These are phyloP conservation scores for Clarkia xantiana DNA, from an alignment of 345 rosid genomes.

Conservation along the genomic window DNA sequence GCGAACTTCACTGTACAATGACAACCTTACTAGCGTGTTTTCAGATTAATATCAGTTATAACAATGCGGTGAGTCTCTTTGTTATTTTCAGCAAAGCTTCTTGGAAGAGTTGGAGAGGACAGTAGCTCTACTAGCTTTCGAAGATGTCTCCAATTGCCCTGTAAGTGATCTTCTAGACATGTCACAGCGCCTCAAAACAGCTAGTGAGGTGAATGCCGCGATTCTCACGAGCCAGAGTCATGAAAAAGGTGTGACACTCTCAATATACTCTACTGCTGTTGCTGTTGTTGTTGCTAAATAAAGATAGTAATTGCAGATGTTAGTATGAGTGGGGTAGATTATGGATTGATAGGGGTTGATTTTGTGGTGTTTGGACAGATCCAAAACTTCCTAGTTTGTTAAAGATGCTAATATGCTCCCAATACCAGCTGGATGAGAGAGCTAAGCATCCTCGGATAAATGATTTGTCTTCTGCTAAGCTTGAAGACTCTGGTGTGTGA, in stretches of 20 bases:
- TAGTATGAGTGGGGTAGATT: too few species aligned
- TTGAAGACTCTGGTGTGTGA: conserved; percentile 62
- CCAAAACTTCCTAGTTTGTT: conserved; percentile 91
- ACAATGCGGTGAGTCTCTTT: too few species aligned
- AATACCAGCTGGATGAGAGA: conserved; percentile 77
- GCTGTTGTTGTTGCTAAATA: background rate
- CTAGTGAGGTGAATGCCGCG: conserved; percentile 95
- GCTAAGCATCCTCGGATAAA: conserved; percentile 81
- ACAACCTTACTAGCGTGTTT: too few species aligned
- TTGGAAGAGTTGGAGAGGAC: conserved; percentile 93
- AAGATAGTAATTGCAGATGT: too few species aligned
- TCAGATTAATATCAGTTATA: too few species aligned
- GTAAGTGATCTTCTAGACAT: conserved; percentile 78
- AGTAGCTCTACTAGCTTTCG: conserved; percentile 79
- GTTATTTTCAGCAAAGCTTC: conserved; percentile 49
- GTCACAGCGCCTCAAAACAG: conserved; percentile 86
- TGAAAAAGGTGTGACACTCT: conserved; percentile 92
- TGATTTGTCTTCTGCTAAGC: conserved; percentile 51
- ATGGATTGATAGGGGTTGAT: too few species aligned
- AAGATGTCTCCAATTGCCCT: conserved; percentile 75
- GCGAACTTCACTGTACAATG: background rate
- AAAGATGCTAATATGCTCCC: conserved; percentile 90
- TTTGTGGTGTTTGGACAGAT: conserved; percentile 23
- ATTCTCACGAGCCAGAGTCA: conserved; percentile 97
- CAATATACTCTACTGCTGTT: background rate